A percentile compares a stretch with the other conserved stretches of the same genome.
These are phyloP conservation scores for Hypoxylon sp. DNA, from an alignment of 2,329 filamentous ascomycete species.

Conservation along the genomic window DNA sequence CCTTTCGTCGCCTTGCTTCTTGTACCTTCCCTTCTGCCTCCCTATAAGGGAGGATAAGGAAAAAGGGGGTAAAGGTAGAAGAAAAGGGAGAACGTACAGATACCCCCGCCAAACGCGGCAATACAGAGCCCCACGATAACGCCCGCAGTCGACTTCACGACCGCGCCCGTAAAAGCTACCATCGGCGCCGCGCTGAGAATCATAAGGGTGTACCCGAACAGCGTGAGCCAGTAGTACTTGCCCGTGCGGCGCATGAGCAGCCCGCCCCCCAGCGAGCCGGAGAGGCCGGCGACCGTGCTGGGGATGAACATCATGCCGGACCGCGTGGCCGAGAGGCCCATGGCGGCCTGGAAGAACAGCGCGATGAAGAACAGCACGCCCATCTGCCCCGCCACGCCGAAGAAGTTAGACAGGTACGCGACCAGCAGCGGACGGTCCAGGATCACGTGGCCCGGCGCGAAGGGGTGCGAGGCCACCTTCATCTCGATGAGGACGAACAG, in stretches of 20 bases:
- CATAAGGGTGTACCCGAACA: constrained; percentile 66
- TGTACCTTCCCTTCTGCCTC: neutral
- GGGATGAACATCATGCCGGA: constrained; percentile 77
- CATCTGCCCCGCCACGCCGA: constrained; percentile 69
- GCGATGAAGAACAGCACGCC: constrained; percentile 79
- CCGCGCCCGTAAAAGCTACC: constrained; percentile 67
- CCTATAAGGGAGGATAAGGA: neutral
- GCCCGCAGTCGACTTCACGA: constrained; percentile 61
- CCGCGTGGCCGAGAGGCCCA: constrained; percentile 71
- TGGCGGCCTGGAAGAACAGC: constrained; percentile 80
- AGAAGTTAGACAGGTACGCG: constrained; percentile 79
- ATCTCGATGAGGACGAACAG: constrained; percentile 78
- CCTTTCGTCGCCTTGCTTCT: neutral
- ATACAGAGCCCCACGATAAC: constrained; percentile 70
- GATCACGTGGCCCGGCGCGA: constrained; percentile 80
- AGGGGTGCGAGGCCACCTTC: constrained; percentile 75
- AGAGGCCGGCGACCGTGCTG: constrained; percentile 70
- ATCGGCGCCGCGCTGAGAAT: constrained; percentile 67
- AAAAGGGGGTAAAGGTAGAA: neutral
- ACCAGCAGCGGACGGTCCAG: constrained; percentile 75
- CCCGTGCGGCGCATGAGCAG: constrained; percentile 77
- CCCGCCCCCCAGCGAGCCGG: constrained; percentile 74
- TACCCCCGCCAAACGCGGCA: constrained; percentile 56
- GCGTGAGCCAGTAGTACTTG: constrained; percentile 77
- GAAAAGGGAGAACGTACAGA: constrained; percentile 49